Evolutionary conservation across 148 eudicot species (phyloP), one percentile per base, ranked within the genome.

Genomic region (Camellia sinensis): DNA sequence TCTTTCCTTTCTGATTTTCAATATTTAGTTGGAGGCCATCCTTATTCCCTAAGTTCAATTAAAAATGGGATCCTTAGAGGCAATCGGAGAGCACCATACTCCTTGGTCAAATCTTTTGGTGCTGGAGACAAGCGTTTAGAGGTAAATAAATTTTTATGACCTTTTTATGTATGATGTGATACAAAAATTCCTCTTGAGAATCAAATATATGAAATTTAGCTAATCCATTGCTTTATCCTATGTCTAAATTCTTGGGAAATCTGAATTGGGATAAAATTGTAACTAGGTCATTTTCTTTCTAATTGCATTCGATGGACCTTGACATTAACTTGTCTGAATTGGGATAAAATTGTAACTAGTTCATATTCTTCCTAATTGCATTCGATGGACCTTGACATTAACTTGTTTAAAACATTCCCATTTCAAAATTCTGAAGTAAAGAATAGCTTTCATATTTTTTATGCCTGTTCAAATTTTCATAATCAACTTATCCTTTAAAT

Each of bases 71-170:
- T 95, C 45, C 99, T 95, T 17, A 88, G 99, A 88, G 82, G 89
- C 82, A 95, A 95, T 67, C 84, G 89, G 43, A 93, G 97, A 85
- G 91, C 97, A 29, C 97, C 97, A 73, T 95, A 90, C 80, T 87
- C 97, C 72, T 80, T 95, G 73, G 84, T 83, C 60, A 95, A 90
- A 79, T 97, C 92, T 15, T 92, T 95, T 75, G 74, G 85, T 67
- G 64, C 83, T 45, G 92, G 89, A 71, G 99, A 95, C 87, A 89
- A 56, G 84, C 93, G 97, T 74, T 85, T 92, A 50, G 89, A 91
- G 97, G 98, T 95, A 90, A 74, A 52, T 15, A 19, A 19, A 62
- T 40, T 67, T 54, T 53, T 22, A 2, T 44, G 10, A 48, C 52
- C 37, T 17, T 75, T 29, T 1, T 29, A 29, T 29, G 1, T 29